Base-by-base conservation (phyloP, 441 rosid species). In the Arabidopsis hybrid region DNA sequence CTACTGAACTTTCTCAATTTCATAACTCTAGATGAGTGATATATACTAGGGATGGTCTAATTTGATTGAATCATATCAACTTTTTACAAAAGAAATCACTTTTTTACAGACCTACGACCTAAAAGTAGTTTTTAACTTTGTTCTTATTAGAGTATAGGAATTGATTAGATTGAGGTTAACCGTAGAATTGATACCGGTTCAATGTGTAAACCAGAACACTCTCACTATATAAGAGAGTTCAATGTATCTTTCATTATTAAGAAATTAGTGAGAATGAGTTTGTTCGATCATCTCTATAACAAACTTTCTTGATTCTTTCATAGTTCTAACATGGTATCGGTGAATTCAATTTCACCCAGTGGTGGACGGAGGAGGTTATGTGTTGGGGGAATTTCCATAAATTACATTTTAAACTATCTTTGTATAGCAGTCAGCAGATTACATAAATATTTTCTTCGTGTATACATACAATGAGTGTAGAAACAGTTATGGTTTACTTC, bases 291-390 rank as follows among this genome's bases (percentile, higher is more conserved):
- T n/a, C n/a, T n/a, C n/a, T n/a, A n/a, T n/a, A n/a, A n/a, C n/a
- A n/a, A n/a, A n/a, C n/a, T n/a, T n/a, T n/a, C n/a, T n/a, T n/a
- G n/a, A n/a, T n/a, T n/a, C n/a, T n/a, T n/a, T n/a, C 26, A 1
- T 1, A 21, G 1, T 21, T 1, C 26, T 1, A 2, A 21, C 1
- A 21, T 1, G 1, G 1, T n/a, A n/a, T n/a, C n/a, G n/a, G n/a
- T n/a, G n/a, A n/a, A n/a, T n/a, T n/a, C n/a, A n/a, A n/a, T n/a
- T n/a, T n/a, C n/a, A n/a, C n/a, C n/a, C n/a, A n/a, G n/a, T n/a
- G n/a, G n/a, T n/a, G n/a, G n/a, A n/a, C n/a, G n/a, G n/a, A n/a
- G n/a, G n/a, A n/a, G n/a, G n/a, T n/a, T n/a, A 21, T 21, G 1
- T 21, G 0, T 2, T 21, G 1, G 1, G 26, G 26, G 26, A 4